Conservation (phyloP, 345 rosid genomes). For the Crucihimalaya himalaica region DNA sequence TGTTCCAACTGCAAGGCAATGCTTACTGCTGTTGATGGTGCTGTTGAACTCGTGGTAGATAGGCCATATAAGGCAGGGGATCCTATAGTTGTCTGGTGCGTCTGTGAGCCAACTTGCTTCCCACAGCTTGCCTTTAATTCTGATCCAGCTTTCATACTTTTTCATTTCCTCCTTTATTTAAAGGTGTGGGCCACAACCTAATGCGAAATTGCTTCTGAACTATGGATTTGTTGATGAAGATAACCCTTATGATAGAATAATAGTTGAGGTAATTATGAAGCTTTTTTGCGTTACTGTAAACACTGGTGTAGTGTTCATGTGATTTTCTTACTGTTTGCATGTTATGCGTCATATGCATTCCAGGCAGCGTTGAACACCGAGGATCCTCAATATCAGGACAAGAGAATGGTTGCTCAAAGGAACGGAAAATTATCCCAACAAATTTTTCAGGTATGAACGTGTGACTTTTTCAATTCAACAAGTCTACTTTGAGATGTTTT, state of each 20-base stretch:
- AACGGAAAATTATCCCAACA: slow-evolving; percentile 82
- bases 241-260: slow-evolving; percentile 75
- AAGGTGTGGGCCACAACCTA: slow-evolving; percentile 99
- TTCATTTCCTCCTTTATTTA: neutral
- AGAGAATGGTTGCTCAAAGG: slow-evolving; percentile 96
- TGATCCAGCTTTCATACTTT: slow-evolving; percentile 23
- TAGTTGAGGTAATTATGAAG: slow-evolving; percentile 61
- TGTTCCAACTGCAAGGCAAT: slow-evolving; percentile 93
- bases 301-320: neutral
- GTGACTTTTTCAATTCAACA: neutral
- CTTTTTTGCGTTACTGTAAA: slow-evolving; percentile 4
- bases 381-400: slow-evolving; percentile 97
- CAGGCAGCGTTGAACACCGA: slow-evolving; percentile 92
- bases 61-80: slow-evolving; percentile 87
- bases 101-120: slow-evolving; percentile 28
- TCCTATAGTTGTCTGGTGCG: slow-evolving; percentile 85
- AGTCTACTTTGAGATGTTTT: slow-evolving; percentile 21
- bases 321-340: slow-evolving; percentile 22
- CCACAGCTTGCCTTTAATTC: slow-evolving; percentile 20
- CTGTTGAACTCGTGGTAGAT: slow-evolving; percentile 86
- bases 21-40: slow-evolving; percentile 80
- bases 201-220: slow-evolving; percentile 87
- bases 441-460: slow-evolving; percentile 59
- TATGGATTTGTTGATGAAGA: slow-evolving; percentile 96
- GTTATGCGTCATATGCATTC: slow-evolving; percentile 19